These are phyloP conservation scores for Leccinum incarnatum DNA, from an alignment of 768 basidiomycete species.

Conservation along the genomic window DNA sequence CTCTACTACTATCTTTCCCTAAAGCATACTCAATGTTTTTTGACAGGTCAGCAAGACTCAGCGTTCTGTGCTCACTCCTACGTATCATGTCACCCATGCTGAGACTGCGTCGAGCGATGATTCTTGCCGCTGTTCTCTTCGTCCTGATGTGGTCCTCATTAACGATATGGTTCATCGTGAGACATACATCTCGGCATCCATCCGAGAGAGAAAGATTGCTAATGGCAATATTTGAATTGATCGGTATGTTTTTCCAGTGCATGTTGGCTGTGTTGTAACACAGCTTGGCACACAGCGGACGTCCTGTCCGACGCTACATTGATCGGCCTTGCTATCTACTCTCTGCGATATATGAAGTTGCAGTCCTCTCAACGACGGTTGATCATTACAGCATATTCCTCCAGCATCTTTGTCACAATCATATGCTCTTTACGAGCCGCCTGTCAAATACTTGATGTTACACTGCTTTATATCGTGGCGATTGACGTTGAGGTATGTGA, in stretches of 20 bases:
- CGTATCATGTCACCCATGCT: conserved; percentile 10
- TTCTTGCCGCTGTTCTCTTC: conserved; percentile 9
- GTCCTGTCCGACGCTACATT: conserved; percentile 18
- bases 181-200: neutral
- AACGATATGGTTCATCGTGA: conserved; percentile 1
- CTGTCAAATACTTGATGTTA: conserved; percentile 6
- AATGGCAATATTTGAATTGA: conserved; percentile 14
- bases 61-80: conserved; percentile 13
- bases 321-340: conserved; percentile 10
- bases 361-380: conserved; percentile 3
- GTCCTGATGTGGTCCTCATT: conserved; percentile 11
- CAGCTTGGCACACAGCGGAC: conserved; percentile 12
- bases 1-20: neutral
- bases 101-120: conserved; percentile 5
- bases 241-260: conserved; percentile 4
- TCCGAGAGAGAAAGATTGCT: neutral
- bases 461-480: conserved; percentile 1
- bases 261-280: neutral
- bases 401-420: conserved; percentile 7
- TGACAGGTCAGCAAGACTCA: conserved; percentile 15
- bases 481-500: conserved; percentile 16
- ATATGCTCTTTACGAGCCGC: conserved; percentile 5
- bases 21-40: neutral
- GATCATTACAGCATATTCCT: conserved; percentile 7
- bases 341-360: conserved; percentile 6